These are phyloP conservation scores for Fereydounia khargensis DNA, from an alignment of 1,284 basidiomycete genomes.

Conservation along the genomic window DNA sequence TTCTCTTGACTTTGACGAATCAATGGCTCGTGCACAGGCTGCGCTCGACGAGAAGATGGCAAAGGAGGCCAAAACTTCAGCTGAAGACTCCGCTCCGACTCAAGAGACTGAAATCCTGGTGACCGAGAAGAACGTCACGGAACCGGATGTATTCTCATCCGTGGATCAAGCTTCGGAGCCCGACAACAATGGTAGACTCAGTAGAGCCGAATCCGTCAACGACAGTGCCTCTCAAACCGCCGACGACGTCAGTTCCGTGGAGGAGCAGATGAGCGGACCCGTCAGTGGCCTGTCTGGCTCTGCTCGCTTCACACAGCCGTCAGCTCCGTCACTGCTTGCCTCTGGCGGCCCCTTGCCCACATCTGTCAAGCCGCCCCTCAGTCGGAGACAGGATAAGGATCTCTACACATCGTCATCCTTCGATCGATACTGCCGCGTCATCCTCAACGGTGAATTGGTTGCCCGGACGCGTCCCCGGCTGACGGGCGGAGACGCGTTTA, in stretches of 20 bases:
- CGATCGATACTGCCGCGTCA: conserved; percentile 40
- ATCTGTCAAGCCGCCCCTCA: too few species aligned
- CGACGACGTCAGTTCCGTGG: conserved; percentile 10
- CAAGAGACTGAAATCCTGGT: too few species aligned
- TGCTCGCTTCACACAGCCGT: conserved; percentile 5
- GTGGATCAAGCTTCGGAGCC: background rate
- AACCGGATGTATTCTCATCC: too few species aligned
- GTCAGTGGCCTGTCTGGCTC: conserved; percentile 18
- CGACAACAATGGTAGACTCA: conserved; percentile 4
- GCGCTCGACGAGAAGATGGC: too few species aligned
- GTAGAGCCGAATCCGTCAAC: background rate
- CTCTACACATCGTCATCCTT: conserved; percentile 18
- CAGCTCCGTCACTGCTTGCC: too few species aligned
- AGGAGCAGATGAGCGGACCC: conserved; percentile 9
- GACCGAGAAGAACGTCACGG: too few species aligned
- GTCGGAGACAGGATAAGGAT: conserved; percentile 8
- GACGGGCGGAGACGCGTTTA: conserved; percentile 8
- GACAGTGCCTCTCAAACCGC: background rate
- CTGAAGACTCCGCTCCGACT: too few species aligned
- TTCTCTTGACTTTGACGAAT: too few species aligned
- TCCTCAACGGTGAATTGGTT: conserved; percentile 32
- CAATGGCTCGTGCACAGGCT: too few species aligned
- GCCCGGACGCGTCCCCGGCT: conserved; percentile 31
- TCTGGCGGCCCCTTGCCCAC: too few species aligned
- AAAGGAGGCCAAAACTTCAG: too few species aligned